Conservation (phyloP, 2,329 filamentous ascomycete genomes). For the Botrytis byssoidea region DNA sequence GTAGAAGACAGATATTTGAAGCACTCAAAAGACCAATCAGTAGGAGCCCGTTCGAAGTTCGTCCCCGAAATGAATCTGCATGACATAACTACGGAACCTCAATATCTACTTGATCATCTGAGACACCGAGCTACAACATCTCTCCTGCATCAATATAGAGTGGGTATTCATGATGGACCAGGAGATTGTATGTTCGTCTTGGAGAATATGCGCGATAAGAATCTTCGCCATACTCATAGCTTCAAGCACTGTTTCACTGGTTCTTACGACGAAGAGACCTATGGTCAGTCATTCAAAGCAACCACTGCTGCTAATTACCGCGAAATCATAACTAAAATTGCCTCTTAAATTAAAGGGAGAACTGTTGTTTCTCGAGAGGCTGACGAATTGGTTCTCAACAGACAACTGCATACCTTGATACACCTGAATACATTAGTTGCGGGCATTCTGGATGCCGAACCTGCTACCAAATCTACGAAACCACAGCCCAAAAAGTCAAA, state of each 20-base stretch:
- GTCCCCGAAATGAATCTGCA: constrained; percentile 47
- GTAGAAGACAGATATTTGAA: constrained; percentile 41
- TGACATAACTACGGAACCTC: constrained; percentile 42
- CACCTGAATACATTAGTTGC: constrained; percentile 45
- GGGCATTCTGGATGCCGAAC: constrained; percentile 44
- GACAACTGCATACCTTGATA: constrained; percentile 43
- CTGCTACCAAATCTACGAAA: constrained; percentile 34
- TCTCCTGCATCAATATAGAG: constrained; percentile 40
- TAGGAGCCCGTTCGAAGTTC: constrained; percentile 44
- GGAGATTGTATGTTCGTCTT: constrained; percentile 43
- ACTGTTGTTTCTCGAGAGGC: constrained; percentile 20
- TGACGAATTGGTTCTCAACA: constrained; percentile 39
- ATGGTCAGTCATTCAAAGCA: constrained; percentile 42
- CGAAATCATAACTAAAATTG: constrained; percentile 30
- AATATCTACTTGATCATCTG: constrained; percentile 43
- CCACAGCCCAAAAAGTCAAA: constrained; percentile 37
- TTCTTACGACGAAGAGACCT: constrained; percentile 41
- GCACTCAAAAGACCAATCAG: constrained; percentile 39
- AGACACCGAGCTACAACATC: constrained; percentile 42
- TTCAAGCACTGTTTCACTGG: constrained; percentile 41
- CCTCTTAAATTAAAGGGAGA: constrained; percentile 27
- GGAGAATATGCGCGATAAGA: constrained; percentile 39
- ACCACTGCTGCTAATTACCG: constrained; percentile 12
- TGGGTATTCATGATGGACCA: constrained; percentile 35
- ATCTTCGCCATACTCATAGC: constrained; percentile 37